A percentile compares a stretch with the other conserved stretches of the same genome.
Evolutionary conservation across 176 grass and related monocot species (phyloP).

Genomic region (Oryza glumipatula): DNA sequence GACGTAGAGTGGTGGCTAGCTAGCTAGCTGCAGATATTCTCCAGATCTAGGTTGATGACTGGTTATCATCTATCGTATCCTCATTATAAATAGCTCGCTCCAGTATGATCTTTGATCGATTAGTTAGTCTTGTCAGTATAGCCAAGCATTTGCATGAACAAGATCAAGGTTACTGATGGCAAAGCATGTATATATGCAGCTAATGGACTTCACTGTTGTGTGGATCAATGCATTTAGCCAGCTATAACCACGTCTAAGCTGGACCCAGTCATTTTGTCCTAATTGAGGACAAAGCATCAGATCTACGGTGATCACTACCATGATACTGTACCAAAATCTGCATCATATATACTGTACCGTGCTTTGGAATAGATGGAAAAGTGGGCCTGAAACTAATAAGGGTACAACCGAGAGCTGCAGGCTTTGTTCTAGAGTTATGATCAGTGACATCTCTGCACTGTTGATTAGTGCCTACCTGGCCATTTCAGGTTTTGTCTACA

Average conservation of each 20-base stretch:
- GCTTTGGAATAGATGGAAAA: not conserved
- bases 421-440: not conserved
- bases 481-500: not conserved
- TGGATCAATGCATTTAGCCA: not conserved
- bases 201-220: conserved; percentile 6
- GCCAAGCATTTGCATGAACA: not conserved
- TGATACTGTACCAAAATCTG: not conserved
- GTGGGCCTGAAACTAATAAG: not conserved
- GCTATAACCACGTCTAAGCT: not conserved
- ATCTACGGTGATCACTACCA: conserved; percentile 4
- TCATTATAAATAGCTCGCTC: not conserved
- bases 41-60: not conserved
- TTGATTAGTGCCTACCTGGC: not conserved
- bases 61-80: not conserved
- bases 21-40: not conserved
- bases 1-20: not conserved
- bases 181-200: not conserved
- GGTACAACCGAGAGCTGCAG: not conserved
- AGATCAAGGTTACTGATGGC: not conserved
- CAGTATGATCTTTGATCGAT: not conserved
- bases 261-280: conserved; percentile 19
- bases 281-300: conserved; percentile 23
- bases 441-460: not conserved
- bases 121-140: not conserved
- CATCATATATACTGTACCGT: not conserved